Conservation (phyloP, 176 grass and related monocot species). For the Musa itinerans region DNA sequence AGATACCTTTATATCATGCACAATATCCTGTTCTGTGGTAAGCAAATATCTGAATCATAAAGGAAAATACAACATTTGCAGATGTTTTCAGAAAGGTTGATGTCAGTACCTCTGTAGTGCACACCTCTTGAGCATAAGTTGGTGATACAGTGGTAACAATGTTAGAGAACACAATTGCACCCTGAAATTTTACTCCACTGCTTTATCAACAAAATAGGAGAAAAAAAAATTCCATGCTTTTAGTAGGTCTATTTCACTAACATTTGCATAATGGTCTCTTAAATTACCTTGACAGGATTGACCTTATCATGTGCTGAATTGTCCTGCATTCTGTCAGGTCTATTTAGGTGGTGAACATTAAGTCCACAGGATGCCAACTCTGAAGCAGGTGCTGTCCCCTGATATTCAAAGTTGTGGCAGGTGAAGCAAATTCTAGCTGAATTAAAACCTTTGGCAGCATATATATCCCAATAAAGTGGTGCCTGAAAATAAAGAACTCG, state of each 20-base stretch:
- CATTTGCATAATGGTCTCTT: constrained; percentile 13
- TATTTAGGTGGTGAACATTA: constrained; percentile 75
- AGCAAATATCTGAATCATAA: not conserved
- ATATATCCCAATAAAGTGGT: constrained; percentile 97
- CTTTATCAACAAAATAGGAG: not conserved
- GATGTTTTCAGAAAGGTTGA: not conserved
- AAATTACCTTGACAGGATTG: constrained; percentile 81
- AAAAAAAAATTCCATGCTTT: not conserved
- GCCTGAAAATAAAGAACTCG: constrained; percentile 31
- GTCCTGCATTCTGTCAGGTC: constrained; percentile 80
- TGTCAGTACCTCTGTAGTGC: constrained; percentile 64
- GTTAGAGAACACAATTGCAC: constrained; percentile 94
- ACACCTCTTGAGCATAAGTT: constrained; percentile 91
- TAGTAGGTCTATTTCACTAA: not conserved
- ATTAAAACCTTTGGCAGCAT: constrained; percentile 66
- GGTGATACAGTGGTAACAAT: constrained; percentile 96
- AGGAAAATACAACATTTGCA: not conserved
- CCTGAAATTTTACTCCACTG: constrained; percentile 30
- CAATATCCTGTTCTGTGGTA: not conserved
- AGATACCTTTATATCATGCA: not conserved
- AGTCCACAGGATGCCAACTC: constrained; percentile 80
- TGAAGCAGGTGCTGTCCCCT: constrained; percentile 64
- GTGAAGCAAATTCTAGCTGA: constrained; percentile 96
- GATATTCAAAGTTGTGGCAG: constrained; percentile 98
- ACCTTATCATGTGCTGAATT: constrained; percentile 70